Evolutionary conservation across 2,329 filamentous ascomycete species (phyloP), one percentile per base, ranked within the genome.

Genomic region (Stemphylium beticola): DNA sequence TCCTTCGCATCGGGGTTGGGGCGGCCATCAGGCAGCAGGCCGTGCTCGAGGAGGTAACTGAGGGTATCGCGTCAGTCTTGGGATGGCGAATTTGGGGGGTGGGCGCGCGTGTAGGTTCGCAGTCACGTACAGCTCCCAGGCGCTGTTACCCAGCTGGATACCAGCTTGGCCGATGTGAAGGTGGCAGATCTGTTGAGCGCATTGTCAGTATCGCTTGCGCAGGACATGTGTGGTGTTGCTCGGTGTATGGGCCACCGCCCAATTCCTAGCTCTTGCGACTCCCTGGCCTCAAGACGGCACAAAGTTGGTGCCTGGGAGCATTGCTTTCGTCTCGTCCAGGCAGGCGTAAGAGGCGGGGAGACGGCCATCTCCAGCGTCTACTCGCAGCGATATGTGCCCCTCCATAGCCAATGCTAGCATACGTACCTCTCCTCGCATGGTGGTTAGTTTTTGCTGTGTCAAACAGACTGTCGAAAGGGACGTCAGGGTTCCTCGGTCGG

Each of bases 11-110:
- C 83, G 65, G 86, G 84, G 73, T 88, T 84, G 50, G 84, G 83
- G 55, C 83, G 83, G 65, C 87, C 87, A 73, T 90, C 87, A 51
- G 77, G 76, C 68, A 84, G 83, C 64, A 90, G 84, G 67, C 87
- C 87, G 72, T 90, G 87, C 82, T 90, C 87, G 61, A 90, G 85
- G 62, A 89, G 85, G 76, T 90, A 90, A 69, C 87, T 89, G 72
- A 62, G 39, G n/a, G 20, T 32, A 22, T 43, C 24, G 34, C 33
- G 56, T 73, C 51, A 73, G 65, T 54, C 38, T 36, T 39, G 18
- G 39, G 15, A 36, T 37, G 10, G 34, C 50, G 29, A 34, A 55
- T 53, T 60, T 58, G 43, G 45, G n/a, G 46, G 44, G n/a, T 11
- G 9, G 26, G 26, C 9, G 39, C 42, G 56, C 46, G 37, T 53